phyloP scores from a whole-genome alignment of 1,284 basidiomycete genomes.

The Anthracocystis setariae region DNA sequence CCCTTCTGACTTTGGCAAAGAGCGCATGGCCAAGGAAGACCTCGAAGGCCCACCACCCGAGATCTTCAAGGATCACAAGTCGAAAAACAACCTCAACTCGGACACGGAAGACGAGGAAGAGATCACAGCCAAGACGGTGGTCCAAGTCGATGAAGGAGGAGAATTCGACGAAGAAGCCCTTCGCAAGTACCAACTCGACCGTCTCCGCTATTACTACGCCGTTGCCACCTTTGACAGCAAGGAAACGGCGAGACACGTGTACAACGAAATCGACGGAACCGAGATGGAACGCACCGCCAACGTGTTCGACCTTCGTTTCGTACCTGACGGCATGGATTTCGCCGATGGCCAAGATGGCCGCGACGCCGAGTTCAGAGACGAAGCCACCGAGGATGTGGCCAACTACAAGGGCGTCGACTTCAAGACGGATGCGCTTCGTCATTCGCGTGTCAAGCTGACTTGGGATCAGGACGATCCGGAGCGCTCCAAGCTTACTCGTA shows the following conservation, averaged over 20 bases:
- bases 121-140: slow-evolving; percentile 66
- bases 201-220: slow-evolving; percentile 95
- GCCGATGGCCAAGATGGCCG: slow-evolving; percentile 76
- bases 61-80: slow-evolving; percentile 73
- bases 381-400: slow-evolving; percentile 76
- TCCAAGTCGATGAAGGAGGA: slow-evolving; percentile 66
- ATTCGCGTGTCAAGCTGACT: slow-evolving; percentile 96
- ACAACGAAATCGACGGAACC: slow-evolving; percentile 88
- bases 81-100: slow-evolving; percentile 69
- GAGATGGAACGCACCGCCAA: slow-evolving; percentile 98
- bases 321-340: slow-evolving; percentile 85
- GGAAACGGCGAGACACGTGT: slow-evolving; percentile 82
- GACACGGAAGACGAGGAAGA: slow-evolving; percentile 72
- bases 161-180: slow-evolving; percentile 82
- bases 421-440: slow-evolving; percentile 92
- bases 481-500: slow-evolving; percentile 76
- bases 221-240: slow-evolving; percentile 87
- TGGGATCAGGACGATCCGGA: slow-evolving; percentile 99
- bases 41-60: slow-evolving; percentile 87
- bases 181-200: slow-evolving; percentile 90
- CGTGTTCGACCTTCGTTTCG: slow-evolving; percentile 81
- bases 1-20: slow-evolving; percentile 91
- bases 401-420: slow-evolving; percentile 87
- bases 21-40: slow-evolving; percentile 86
- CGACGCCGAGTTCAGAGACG: slow-evolving; percentile 75